Conservation (phyloP, 331 rosid species). For the Cucumis variabilis region DNA sequence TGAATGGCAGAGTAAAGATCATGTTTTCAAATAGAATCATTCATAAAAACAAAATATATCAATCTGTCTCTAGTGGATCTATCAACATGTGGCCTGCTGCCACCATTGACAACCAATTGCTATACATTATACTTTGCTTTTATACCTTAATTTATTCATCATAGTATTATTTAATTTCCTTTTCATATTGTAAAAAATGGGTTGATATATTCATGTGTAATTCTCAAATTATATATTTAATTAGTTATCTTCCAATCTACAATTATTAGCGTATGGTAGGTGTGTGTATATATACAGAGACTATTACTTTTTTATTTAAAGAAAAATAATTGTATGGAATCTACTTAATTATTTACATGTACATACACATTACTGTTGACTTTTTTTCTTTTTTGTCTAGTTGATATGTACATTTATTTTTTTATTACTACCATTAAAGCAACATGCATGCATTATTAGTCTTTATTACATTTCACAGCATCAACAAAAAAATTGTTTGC, state of each 20-base stretch:
- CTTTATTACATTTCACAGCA: too few relatives aligned
- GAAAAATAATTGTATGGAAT: neutral
- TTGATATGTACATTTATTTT: neutral
- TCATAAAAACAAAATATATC: neutral
- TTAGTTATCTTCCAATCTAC: neutral
- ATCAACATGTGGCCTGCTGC: constrained; percentile 20
- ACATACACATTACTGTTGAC: neutral
- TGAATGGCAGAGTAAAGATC: neutral
- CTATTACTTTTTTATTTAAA: too few relatives aligned
- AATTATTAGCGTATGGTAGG: too few relatives aligned
- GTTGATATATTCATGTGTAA: neutral
- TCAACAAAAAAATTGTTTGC: too few relatives aligned
- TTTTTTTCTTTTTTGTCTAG: neutral
- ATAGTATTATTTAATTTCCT: neutral
- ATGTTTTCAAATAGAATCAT: neutral
- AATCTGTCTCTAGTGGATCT: neutral
- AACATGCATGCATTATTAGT: neutral
- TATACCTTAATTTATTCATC: neutral
- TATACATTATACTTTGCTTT: neutral
- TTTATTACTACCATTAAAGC: neutral
- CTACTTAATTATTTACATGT: too few relatives aligned
- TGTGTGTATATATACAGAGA: too few relatives aligned
- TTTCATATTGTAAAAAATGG: neutral
- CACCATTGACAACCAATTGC: constrained; percentile 3
- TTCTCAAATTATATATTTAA: neutral